Evolutionary conservation across 148 eudicot species (phyloP).

Genomic region (Suaeda aralocaspica): DNA sequence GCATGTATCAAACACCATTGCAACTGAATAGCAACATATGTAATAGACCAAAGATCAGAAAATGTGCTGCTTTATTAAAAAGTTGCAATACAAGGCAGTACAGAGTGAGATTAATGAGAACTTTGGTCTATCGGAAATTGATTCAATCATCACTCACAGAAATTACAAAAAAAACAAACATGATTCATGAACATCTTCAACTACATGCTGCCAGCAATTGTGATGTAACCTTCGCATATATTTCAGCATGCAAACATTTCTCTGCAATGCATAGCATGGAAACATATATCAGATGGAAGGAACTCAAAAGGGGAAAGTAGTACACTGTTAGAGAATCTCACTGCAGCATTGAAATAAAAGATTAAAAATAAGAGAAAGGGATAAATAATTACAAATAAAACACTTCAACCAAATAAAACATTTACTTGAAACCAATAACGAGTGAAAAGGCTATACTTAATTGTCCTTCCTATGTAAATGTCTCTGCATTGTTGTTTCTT

Average conservation of each 20-base stretch:
- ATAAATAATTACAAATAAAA: not conserved
- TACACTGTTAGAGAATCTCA: not conserved
- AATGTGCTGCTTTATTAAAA: not conserved
- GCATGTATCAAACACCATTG: not conserved
- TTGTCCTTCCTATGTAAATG: not conserved
- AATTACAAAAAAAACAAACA: conserved; percentile 2
- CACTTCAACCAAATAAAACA: too few relatives aligned
- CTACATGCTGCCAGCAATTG: conserved; percentile 7
- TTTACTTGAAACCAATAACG: too few relatives aligned
- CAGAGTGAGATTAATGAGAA: not conserved
- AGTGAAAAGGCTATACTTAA: too few relatives aligned
- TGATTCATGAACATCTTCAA: not conserved
- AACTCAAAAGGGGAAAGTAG: not conserved
- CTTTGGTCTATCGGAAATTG: not conserved
- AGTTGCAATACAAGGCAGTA: not conserved
- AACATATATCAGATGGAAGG: not conserved
- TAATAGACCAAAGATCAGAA: not conserved
- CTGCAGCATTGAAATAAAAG: not conserved
- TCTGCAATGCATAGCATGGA: conserved; percentile 3
- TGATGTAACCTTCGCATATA: not conserved
- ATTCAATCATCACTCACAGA: not conserved
- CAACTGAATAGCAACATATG: not conserved
- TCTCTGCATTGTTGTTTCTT: not conserved
- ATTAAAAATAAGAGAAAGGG: not conserved
- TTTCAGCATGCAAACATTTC: not conserved